These are phyloP conservation scores for Sungouiozyma intestinalis DNA, from an alignment of 805 yeast species.

Conservation along the genomic window DNA sequence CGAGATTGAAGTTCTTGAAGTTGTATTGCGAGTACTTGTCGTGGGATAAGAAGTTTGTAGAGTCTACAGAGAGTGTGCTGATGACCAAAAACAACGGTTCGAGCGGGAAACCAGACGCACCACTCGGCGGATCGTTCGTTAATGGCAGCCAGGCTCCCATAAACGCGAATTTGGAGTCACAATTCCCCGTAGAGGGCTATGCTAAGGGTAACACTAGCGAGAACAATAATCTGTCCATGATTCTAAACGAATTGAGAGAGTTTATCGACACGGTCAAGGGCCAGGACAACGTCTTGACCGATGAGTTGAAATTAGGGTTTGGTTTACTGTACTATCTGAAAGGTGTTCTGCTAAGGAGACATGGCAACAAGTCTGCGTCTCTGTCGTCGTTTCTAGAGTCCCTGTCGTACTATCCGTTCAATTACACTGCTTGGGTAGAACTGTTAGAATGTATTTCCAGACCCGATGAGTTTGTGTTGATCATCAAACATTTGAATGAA, in stretches of 20 bases:
- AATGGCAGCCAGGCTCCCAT: not conserved
- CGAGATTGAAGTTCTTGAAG: conserved; percentile 45
- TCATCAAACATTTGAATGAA: conserved; percentile 30
- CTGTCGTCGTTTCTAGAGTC: conserved; percentile 51
- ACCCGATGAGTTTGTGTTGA: conserved; percentile 47
- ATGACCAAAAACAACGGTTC: conserved; percentile 21
- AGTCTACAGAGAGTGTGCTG: conserved; percentile 60
- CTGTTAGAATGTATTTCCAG: conserved; percentile 49
- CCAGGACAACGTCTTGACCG: not conserved
- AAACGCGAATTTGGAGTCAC: not conserved
- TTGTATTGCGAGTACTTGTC: conserved; percentile 62
- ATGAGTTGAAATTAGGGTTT: conserved; percentile 19
- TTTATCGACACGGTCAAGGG: conserved; percentile 1
- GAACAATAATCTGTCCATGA: conserved; percentile 20
- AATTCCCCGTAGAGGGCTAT: not conserved
- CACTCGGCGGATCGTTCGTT: not conserved
- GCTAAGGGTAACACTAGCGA: conserved; percentile 11
- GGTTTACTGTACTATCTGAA: conserved; percentile 60
- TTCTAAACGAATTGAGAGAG: conserved; percentile 34
- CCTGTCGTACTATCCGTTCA: conserved; percentile 59
- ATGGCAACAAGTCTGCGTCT: conserved; percentile 52
- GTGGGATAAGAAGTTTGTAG: conserved; percentile 68
- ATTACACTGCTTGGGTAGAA: conserved; percentile 94
- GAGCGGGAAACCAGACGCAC: conserved; percentile 5
- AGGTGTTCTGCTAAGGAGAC: conserved; percentile 54